Conservation (phyloP, 176 grass and related monocot species). For the Cenchrus fungigraminus region DNA sequence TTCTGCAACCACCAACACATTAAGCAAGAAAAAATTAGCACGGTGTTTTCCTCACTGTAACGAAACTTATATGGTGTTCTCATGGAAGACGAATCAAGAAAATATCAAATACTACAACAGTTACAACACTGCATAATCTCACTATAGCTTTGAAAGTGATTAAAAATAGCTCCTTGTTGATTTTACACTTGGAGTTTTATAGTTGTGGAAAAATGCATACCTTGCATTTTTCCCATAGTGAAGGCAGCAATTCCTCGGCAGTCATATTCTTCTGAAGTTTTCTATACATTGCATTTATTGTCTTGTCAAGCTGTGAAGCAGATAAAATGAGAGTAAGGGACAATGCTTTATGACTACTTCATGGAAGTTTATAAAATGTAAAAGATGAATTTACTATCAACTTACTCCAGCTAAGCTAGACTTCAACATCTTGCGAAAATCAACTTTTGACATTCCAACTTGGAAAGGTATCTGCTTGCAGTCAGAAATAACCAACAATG, state of each 20-base stretch:
- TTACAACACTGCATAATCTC: background rate
- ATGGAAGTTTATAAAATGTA: background rate
- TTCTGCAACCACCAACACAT: constrained; percentile 59
- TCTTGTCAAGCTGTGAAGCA: constrained; percentile 82
- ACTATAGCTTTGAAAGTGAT: background rate
- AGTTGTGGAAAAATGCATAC: constrained; percentile 38
- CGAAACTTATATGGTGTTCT: background rate
- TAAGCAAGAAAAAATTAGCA: background rate
- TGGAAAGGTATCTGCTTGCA: constrained; percentile 80
- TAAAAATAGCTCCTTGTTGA: background rate
- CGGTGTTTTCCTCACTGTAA: background rate
- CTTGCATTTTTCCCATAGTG: constrained; percentile 97
- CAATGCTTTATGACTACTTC: background rate
- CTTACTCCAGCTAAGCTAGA: constrained; percentile 84
- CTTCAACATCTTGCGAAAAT: constrained; percentile 91
- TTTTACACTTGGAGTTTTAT: background rate
- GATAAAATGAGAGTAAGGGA: constrained; percentile 17
- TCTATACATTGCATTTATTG: constrained; percentile 88
- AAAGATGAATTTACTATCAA: constrained; percentile 25
- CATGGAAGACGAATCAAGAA: background rate
- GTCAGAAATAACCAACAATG: constrained; percentile 34
- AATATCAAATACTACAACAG: constrained; percentile 1
- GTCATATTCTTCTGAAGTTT: constrained; percentile 99
- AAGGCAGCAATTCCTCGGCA: constrained; percentile 82
- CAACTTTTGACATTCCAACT: constrained; percentile 91